Conservation (phyloP, 805 yeast species). For the Wickerhamomyces queroliae region DNA sequence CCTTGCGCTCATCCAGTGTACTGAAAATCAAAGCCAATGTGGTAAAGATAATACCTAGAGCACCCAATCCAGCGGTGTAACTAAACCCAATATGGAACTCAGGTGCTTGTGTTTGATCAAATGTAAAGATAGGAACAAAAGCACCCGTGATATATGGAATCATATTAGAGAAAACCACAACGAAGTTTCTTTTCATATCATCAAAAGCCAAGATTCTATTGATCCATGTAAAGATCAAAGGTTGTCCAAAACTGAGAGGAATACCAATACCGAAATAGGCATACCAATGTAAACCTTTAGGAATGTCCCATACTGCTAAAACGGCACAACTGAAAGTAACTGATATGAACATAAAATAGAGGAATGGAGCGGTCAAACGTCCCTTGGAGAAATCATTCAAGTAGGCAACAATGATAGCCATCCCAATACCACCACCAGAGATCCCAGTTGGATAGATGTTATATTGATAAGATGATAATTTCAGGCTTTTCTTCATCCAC, state of each 20-base stretch:
- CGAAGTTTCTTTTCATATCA: slow-evolving; percentile 23
- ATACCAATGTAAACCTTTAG: slow-evolving; percentile 41
- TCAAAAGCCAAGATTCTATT: slow-evolving; percentile 33
- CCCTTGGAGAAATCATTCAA: slow-evolving; percentile 30
- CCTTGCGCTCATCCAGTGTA: neutral
- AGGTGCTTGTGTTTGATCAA: slow-evolving; percentile 29
- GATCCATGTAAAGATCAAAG: slow-evolving; percentile 48
- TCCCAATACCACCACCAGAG: slow-evolving; percentile 30
- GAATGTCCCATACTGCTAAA: slow-evolving; percentile 40
- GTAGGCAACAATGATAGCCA: slow-evolving; percentile 29
- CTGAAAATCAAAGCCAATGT: neutral
- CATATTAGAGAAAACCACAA: slow-evolving; percentile 31
- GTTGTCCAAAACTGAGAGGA: slow-evolving; percentile 47
- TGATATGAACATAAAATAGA: slow-evolving; percentile 30
- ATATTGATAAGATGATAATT: slow-evolving; percentile 25
- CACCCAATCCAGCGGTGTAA: slow-evolving; percentile 27
- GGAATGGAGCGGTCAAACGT: slow-evolving; percentile 29
- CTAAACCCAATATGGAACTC: slow-evolving; percentile 29
- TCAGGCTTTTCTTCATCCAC: slow-evolving; percentile 35
- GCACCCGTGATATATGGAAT: slow-evolving; percentile 33
- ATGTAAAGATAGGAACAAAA: slow-evolving; percentile 33
- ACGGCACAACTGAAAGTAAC: slow-evolving; percentile 37
- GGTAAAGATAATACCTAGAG: slow-evolving; percentile 23
- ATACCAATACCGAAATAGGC: slow-evolving; percentile 40
- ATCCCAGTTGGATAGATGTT: slow-evolving; percentile 34